Conservation (phyloP, 1,284 basidiomycete species). For the Schizophyllum commune region DNA sequence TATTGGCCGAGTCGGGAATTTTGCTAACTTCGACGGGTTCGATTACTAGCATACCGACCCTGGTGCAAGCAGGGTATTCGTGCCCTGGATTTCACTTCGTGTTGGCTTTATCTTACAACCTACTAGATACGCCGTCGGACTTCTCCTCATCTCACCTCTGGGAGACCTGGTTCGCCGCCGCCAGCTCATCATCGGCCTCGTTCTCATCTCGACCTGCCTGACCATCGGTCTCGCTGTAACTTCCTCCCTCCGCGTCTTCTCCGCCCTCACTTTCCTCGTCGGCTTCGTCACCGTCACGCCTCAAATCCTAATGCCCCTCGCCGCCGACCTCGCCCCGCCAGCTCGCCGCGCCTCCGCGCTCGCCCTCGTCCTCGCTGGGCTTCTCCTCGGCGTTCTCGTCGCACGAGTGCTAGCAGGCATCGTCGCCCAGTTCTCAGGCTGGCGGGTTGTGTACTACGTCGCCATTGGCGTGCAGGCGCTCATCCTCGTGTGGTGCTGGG, state of each 20-base stretch:
- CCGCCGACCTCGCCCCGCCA: constrained; percentile 58
- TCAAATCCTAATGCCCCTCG: constrained; percentile 56
- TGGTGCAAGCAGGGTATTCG: neutral
- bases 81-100: neutral
- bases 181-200: constrained; percentile 41
- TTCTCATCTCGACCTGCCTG: constrained; percentile 38
- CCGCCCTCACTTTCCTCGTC: constrained; percentile 48
- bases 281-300: constrained; percentile 50
- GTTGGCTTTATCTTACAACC: neutral
- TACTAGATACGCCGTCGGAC: constrained; percentile 46
- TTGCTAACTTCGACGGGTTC: neutral
- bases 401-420: constrained; percentile 63
- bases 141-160: constrained; percentile 55
- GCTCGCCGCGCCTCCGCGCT: constrained; percentile 55
- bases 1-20: neutral
- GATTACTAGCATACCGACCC: neutral
- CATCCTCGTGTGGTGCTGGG: constrained; percentile 46
- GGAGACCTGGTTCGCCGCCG: constrained; percentile 62
- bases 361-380: constrained; percentile 59
- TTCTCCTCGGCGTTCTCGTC: constrained; percentile 64
- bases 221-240: constrained; percentile 53
- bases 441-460: constrained; percentile 62
- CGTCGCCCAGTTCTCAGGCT: constrained; percentile 52
- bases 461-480: constrained; percentile 49
- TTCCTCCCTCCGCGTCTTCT: constrained; percentile 39